Evolutionary conservation across 2,329 filamentous ascomycete species (phyloP).

Genomic region (Claviceps paspali): DNA sequence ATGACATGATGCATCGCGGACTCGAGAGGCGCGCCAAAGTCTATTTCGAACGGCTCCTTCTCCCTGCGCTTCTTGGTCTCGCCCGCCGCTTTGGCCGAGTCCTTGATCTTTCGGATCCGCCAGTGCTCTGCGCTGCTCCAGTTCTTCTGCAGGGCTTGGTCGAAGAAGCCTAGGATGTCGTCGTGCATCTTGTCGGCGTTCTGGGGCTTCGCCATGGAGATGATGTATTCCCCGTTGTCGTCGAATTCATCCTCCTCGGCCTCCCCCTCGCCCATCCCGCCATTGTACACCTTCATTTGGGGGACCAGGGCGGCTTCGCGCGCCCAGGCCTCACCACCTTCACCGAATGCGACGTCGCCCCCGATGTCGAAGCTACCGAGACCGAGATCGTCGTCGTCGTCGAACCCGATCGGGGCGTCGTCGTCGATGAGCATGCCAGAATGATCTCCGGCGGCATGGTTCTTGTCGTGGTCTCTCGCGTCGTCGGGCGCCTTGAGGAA

Average conservation of each 20-base stretch:
- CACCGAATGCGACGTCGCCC: constrained; percentile 72
- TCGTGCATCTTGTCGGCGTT: constrained; percentile 63
- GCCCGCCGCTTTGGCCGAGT: constrained; percentile 47
- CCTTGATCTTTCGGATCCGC: constrained; percentile 90
- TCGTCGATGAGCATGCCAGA: constrained; percentile 78
- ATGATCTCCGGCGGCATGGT: constrained; percentile 45
- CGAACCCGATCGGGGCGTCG: constrained; percentile 66
- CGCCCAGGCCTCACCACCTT: constrained; percentile 93
- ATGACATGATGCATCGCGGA: constrained; percentile 57
- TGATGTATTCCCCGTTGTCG: constrained; percentile 56
- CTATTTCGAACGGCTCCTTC: constrained; percentile 90
- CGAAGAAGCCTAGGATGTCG: constrained; percentile 95
- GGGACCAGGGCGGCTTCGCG: constrained; percentile 75
- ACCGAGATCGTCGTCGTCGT: constrained; percentile 55
- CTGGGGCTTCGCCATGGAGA: constrained; percentile 57
- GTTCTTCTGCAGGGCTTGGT: constrained; percentile 90
- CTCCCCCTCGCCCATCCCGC: constrained; percentile 37
- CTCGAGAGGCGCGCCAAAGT: constrained; percentile 67
- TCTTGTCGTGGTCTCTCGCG: constrained; percentile 57
- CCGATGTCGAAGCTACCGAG: constrained; percentile 58
- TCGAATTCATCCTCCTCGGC: constrained; percentile 21
- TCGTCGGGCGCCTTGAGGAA: constrained; percentile 83
- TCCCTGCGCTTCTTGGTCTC: constrained; percentile 63
- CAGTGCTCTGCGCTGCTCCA: constrained; percentile 98
- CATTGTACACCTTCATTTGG: constrained; percentile 66